These are phyloP conservation scores for Aspergillus sp. DNA, from an alignment of 2,329 filamentous ascomycete genomes.

Conservation along the genomic window DNA sequence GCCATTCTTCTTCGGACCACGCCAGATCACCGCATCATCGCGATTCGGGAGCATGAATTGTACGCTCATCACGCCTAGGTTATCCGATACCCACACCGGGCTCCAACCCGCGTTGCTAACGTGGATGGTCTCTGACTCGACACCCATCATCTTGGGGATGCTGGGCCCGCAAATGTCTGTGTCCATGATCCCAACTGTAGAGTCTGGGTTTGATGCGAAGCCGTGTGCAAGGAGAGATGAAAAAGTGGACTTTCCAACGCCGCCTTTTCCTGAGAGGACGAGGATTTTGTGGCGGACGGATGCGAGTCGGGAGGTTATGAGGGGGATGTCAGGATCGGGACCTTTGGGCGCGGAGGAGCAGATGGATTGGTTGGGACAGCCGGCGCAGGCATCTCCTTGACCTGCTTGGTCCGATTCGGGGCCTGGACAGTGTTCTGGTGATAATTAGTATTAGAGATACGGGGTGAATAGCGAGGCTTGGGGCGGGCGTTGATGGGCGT, in stretches of 20 bases:
- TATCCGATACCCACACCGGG: slow-evolving; percentile 93
- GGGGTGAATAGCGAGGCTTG: not conserved
- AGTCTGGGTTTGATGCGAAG: slow-evolving; percentile 77
- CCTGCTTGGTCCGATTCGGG: slow-evolving; percentile 59
- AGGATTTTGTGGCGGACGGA: slow-evolving; percentile 89
- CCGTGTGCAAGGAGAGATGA: slow-evolving; percentile 84
- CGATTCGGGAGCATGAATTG: slow-evolving; percentile 96
- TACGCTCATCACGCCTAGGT: slow-evolving; percentile 93
- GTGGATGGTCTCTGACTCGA: slow-evolving; percentile 90
- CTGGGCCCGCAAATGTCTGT: slow-evolving; percentile 95
- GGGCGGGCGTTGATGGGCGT: slow-evolving; percentile 16
- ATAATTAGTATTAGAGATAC: slow-evolving; percentile 5
- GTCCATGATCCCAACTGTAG: slow-evolving; percentile 91
- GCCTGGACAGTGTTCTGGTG: slow-evolving; percentile 82
- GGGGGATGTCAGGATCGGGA: slow-evolving; percentile 87
- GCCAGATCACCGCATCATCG: slow-evolving; percentile 96
- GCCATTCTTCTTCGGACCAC: slow-evolving; percentile 97
- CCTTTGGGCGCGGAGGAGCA: slow-evolving; percentile 94
- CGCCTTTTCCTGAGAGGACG: slow-evolving; percentile 90
- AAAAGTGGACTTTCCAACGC: slow-evolving; percentile 95
- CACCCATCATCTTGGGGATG: slow-evolving; percentile 99
- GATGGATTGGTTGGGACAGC: slow-evolving; percentile 93
- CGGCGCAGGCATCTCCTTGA: slow-evolving; percentile 78
- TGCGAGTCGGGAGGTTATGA: slow-evolving; percentile 80
- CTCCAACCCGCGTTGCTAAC: slow-evolving; percentile 86